phyloP scores from a whole-genome alignment of 78 protist genomes.

The Dictyostelium discoideum region DNA sequence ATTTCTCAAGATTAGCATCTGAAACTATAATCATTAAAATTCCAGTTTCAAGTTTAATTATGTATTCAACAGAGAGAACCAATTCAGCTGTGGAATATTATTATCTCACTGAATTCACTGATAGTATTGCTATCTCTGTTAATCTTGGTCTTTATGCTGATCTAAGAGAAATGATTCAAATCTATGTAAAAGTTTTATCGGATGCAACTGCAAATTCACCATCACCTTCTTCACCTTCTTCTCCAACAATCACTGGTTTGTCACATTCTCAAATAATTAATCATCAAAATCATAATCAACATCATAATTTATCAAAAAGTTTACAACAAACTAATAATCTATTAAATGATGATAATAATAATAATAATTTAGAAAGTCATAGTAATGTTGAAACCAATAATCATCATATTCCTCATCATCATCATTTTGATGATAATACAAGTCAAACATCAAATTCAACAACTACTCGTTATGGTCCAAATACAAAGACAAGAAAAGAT shows the following conservation, averaged over 20 bases:
- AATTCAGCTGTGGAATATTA: constrained; percentile 56
- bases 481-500: constrained; percentile 37
- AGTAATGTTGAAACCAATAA: not conserved
- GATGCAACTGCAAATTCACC: not conserved
- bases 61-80: constrained; percentile 48
- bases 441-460: not conserved
- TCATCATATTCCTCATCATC: not conserved
- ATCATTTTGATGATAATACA: not conserved
- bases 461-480: not conserved
- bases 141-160: constrained; percentile 53
- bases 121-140: constrained; percentile 75
- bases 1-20: constrained; percentile 26
- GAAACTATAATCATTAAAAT: constrained; percentile 73
- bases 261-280: not conserved
- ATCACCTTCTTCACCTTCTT: not conserved
- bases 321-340: not conserved
- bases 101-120: constrained; percentile 78
- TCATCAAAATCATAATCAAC: not conserved
- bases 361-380: not conserved
- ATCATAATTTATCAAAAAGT: not conserved
- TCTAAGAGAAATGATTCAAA: constrained; percentile 65
- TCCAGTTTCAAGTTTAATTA: constrained; percentile 67
- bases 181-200: constrained; percentile 59
- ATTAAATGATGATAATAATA: not conserved
- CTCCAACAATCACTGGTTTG: constrained; percentile 4